A percentile compares a stretch with the other conserved stretches of the same genome.
phyloP scores from a whole-genome alignment of 1,284 basidiomycete genomes.

The Flammula alnicola region DNA sequence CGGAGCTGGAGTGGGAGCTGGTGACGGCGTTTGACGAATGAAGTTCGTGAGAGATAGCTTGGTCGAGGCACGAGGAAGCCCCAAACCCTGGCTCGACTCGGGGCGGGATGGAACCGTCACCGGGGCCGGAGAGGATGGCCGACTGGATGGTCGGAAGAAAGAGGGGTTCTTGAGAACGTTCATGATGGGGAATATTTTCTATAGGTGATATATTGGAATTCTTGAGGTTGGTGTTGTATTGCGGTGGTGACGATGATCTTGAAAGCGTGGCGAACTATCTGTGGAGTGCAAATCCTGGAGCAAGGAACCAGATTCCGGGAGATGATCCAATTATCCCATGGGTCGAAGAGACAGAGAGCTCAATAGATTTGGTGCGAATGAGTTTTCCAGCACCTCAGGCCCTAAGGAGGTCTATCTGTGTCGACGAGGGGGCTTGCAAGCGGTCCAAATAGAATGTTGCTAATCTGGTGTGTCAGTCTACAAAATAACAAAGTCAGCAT shows the following conservation, averaged over 20 bases:
- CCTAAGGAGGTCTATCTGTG: conserved; percentile 80
- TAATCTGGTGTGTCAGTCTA: conserved; percentile 54
- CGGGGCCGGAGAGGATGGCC: conserved; percentile 63
- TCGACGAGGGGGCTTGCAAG: conserved; percentile 63
- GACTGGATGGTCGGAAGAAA: conserved; percentile 65
- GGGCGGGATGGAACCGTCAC: conserved; percentile 38
- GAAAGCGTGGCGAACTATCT: conserved; percentile 12
- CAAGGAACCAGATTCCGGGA: conserved; percentile 37
- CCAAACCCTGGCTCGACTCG: conserved; percentile 43
- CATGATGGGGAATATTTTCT: conserved; percentile 43
- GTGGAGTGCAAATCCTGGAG: conserved; percentile 24
- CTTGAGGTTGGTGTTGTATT: conserved; percentile 11
- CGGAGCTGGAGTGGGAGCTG: conserved; percentile 38
- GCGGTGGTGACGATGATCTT: conserved; percentile 9
- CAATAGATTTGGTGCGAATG: conserved; percentile 23
- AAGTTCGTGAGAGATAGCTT: conserved; percentile 64
- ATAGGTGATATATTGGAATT: conserved; percentile 10
- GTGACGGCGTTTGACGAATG: conserved; percentile 52
- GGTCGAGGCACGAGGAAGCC: conserved; percentile 52
- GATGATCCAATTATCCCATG: conserved; percentile 68
- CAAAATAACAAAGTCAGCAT: conserved; percentile 11
- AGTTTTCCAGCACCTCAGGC: conserved; percentile 27
- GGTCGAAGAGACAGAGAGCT: conserved; percentile 30
- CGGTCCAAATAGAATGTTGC: conserved; percentile 66
- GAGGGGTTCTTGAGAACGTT: conserved; percentile 70